phyloP scores from a whole-genome alignment of 176 grass and related monocot species.

The Zoysia japonica region DNA sequence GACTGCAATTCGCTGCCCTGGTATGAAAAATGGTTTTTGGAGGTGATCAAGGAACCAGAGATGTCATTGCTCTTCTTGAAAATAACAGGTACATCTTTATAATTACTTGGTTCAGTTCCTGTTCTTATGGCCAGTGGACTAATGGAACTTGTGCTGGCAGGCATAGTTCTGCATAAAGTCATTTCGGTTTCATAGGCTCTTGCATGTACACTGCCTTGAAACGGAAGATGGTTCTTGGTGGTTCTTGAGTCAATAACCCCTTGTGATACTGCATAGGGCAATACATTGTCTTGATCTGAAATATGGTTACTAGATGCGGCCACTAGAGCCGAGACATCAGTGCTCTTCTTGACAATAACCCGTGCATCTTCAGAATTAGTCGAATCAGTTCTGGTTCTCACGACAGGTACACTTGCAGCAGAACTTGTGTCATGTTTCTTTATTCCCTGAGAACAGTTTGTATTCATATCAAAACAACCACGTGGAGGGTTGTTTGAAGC shows the following conservation, averaged over 20 bases:
- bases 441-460: slow-evolving; percentile 31
- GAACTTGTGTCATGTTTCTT: slow-evolving; percentile 15
- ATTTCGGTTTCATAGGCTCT: slow-evolving; percentile 15
- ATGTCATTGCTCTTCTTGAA: slow-evolving; percentile 35
- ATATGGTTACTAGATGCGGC: slow-evolving; percentile 17
- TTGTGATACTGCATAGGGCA: slow-evolving; percentile 38
- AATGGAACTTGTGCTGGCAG: slow-evolving; percentile 14
- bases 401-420: slow-evolving; percentile 4
- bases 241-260: slow-evolving; percentile 19
- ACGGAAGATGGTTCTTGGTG: slow-evolving; percentile 13
- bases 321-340: slow-evolving; percentile 10
- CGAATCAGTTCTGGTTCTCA: slow-evolving; percentile 45
- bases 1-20: slow-evolving; percentile 41
- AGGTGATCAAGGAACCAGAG: slow-evolving; percentile 15
- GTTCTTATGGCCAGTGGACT: slow-evolving; percentile 28
- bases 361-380: slow-evolving; percentile 22
- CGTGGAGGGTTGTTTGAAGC: slow-evolving; percentile 20
- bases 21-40: slow-evolving; percentile 19
- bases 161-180: slow-evolving; percentile 35
- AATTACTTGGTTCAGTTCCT: slow-evolving; percentile 37
- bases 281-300: slow-evolving; percentile 36
- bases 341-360: slow-evolving; percentile 34
- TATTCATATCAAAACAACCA: slow-evolving; percentile 22
- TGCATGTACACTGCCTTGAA: slow-evolving; percentile 33
- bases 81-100: slow-evolving; percentile 12